phyloP scores from a whole-genome alignment of 2,329 filamentous ascomycete genomes.

The Fusarium bactridioides region DNA sequence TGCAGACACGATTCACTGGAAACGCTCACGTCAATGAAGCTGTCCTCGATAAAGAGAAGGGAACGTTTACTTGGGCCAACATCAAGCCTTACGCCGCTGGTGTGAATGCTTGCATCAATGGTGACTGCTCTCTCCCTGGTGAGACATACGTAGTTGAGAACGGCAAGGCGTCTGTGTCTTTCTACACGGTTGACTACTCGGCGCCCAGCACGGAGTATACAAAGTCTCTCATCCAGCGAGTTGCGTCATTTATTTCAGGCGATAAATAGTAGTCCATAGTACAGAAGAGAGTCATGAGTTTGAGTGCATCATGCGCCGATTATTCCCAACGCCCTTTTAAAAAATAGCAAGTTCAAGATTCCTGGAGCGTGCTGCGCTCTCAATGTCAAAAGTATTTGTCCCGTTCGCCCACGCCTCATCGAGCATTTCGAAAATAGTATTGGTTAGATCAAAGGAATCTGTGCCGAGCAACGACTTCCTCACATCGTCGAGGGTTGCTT shows the following conservation, averaged over 20 bases:
- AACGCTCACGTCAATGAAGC: conserved; percentile 57
- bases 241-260: conserved; percentile 28
- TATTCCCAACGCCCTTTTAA: neutral
- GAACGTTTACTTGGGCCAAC: conserved; percentile 53
- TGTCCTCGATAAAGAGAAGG: conserved; percentile 52
- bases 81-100: conserved; percentile 50
- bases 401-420: conserved; percentile 33
- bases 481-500: conserved; percentile 25
- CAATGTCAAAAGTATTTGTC: conserved; percentile 34
- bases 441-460: conserved; percentile 25
- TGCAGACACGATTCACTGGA: conserved; percentile 58
- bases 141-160: conserved; percentile 57
- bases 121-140: conserved; percentile 58
- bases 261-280: neutral
- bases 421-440: conserved; percentile 17
- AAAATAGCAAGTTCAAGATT: conserved; percentile 33
- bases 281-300: neutral
- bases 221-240: conserved; percentile 36
- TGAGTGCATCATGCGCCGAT: neutral
- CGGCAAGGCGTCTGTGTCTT: conserved; percentile 52
- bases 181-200: conserved; percentile 61
- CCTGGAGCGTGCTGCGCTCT: conserved; percentile 6
- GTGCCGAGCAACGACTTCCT: conserved; percentile 3
- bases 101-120: conserved; percentile 59
- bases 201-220: conserved; percentile 49